Evolutionary conservation across 2,329 filamentous ascomycete genomes (phyloP).

Genomic region (Drechslerella coelobrocha): DNA sequence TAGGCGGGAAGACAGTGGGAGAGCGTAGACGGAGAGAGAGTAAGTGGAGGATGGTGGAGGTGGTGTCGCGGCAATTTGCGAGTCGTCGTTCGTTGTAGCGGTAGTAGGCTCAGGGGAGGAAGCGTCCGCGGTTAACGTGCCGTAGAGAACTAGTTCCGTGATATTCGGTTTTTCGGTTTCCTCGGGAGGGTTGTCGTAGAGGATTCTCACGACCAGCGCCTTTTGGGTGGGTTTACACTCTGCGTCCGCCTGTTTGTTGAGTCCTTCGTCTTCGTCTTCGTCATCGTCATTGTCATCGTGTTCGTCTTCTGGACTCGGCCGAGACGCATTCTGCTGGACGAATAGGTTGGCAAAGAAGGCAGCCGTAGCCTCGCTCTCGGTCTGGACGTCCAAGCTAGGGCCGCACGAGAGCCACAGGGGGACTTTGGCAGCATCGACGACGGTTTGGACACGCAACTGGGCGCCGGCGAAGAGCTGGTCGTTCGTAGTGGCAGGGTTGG

Average conservation of each 20-base stretch:
- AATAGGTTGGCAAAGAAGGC: slow-evolving; percentile 37
- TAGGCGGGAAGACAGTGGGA: slow-evolving; percentile 38
- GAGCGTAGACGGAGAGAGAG: slow-evolving; percentile 41
- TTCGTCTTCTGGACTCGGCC: background rate
- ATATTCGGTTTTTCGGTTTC: slow-evolving; percentile 42
- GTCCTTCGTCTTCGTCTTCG: background rate
- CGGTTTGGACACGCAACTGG: slow-evolving; percentile 21
- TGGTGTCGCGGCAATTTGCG: background rate
- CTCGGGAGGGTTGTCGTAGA: slow-evolving; percentile 26
- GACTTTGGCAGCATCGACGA: slow-evolving; percentile 38
- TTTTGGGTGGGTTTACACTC: slow-evolving; percentile 17
- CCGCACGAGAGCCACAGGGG: slow-evolving; percentile 40
- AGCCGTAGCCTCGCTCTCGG: slow-evolving; percentile 29
- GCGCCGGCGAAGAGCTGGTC: slow-evolving; percentile 19
- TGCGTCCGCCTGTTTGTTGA: too few species aligned
- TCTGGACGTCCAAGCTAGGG: slow-evolving; percentile 37
- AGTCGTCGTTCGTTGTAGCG: slow-evolving; percentile 2
- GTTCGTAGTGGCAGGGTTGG: slow-evolving; percentile 8
- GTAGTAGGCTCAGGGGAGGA: background rate
- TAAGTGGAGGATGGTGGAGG: background rate
- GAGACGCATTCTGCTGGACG: slow-evolving; percentile 11
- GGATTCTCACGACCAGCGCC: slow-evolving; percentile 27
- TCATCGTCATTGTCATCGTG: slow-evolving; percentile 7
- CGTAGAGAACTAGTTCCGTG: slow-evolving; percentile 42
- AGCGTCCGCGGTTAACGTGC: slow-evolving; percentile 16